These are phyloP conservation scores for Periglandula ipomoeae DNA, from an alignment of 2,329 filamentous ascomycete genomes.

Conservation along the genomic window DNA sequence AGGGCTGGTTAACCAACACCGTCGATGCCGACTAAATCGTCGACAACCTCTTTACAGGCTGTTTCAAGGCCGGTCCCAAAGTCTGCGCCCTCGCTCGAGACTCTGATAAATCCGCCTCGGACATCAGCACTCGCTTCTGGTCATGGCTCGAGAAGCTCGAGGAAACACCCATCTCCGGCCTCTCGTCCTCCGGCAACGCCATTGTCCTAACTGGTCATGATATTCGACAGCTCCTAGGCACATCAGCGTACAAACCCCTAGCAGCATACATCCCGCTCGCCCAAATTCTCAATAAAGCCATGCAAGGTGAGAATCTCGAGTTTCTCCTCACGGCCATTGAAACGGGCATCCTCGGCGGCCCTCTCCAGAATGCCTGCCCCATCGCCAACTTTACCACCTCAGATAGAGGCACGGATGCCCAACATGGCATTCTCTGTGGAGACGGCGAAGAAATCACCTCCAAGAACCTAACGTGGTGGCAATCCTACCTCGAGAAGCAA, in stretches of 20 bases:
- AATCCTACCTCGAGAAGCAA: conserved; percentile 20
- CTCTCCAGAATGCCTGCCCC: conserved; percentile 15
- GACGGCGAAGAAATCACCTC: conserved; percentile 21
- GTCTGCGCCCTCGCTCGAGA: conserved; percentile 20
- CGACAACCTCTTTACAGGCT: conserved; percentile 25
- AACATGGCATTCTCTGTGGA: conserved; percentile 22
- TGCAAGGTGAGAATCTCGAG: conserved; percentile 12
- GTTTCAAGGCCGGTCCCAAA: conserved; percentile 20
- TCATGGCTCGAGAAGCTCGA: conserved; percentile 21
- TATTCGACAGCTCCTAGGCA: conserved; percentile 18
- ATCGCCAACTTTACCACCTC: conserved; percentile 1
- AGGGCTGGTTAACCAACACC: conserved; percentile 28
- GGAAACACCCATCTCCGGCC: conserved; percentile 15
- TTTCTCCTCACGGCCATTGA: background rate
- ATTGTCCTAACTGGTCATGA: conserved; percentile 23
- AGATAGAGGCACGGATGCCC: conserved; percentile 14
- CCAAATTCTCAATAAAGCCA: conserved; percentile 9
- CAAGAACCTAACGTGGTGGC: conserved; percentile 17
- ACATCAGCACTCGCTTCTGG: conserved; percentile 25
- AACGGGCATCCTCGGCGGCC: conserved; percentile 6
- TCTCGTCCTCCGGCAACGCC: conserved; percentile 13
- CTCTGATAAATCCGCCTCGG: conserved; percentile 16
- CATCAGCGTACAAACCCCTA: conserved; percentile 22
- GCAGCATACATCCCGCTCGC: conserved; percentile 9
- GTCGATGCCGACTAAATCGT: conserved; percentile 27